Conservation (phyloP, 202 grass and related monocot genomes). For the Carex sylvatica region DNA sequence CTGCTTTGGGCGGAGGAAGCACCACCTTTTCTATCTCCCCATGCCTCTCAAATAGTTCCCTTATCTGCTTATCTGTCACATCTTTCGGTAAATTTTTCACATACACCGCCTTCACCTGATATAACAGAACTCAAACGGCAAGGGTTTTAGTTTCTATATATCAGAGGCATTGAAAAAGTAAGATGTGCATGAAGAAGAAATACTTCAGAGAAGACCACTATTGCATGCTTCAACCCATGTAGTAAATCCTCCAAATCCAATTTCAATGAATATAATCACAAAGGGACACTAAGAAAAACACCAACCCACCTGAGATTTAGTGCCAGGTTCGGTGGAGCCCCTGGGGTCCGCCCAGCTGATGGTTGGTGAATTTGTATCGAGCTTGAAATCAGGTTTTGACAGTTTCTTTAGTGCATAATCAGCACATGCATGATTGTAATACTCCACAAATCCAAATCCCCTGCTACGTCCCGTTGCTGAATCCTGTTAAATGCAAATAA, state of each 20-base stretch:
- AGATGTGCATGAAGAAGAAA: neutral
- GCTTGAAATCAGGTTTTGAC: constrained; percentile 77
- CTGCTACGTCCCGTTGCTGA: constrained; percentile 48
- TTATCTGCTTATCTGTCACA: constrained; percentile 64
- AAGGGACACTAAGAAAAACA: neutral
- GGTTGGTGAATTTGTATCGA: constrained; percentile 66
- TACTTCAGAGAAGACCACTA: neutral
- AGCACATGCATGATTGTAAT: constrained; percentile 90
- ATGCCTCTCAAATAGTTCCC: constrained; percentile 68
- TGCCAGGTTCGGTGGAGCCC: constrained; percentile 47
- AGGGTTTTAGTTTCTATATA: neutral
- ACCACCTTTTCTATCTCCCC: constrained; percentile 85
- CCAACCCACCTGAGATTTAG: constrained; percentile 40
- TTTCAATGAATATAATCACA: neutral
- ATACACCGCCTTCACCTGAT: constrained; percentile 87
- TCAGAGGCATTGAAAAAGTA: neutral
- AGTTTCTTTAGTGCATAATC: constrained; percentile 86
- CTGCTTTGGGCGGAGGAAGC: constrained; percentile 72
- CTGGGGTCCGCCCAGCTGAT: constrained; percentile 87
- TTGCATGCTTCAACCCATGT: neutral
- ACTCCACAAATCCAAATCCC: constrained; percentile 82
- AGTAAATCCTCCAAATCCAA: neutral
- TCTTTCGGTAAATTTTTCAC: constrained; percentile 91
- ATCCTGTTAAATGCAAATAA: constrained; percentile 40
- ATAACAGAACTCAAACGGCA: neutral